Evolutionary conservation across 129 eudicot genomes (phyloP), one percentile per base, ranked within the genome.

Genomic region (Saussurea involucrata): DNA sequence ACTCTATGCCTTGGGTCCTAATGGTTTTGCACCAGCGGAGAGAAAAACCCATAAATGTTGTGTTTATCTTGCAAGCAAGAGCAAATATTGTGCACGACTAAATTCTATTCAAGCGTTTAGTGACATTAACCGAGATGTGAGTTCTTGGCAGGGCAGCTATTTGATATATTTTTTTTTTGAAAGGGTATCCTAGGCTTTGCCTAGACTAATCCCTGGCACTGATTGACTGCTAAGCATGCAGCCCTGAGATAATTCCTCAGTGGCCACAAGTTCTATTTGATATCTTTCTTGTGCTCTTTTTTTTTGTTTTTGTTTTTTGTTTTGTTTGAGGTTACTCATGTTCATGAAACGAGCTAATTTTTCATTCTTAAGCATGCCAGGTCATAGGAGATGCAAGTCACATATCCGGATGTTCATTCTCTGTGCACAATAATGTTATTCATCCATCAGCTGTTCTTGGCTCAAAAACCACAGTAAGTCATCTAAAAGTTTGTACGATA

Each of bases 311-410:
- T n/a, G n/a, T n/a, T 24, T 5, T 33, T 6, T 17, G 31, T 22
- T 28, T 8, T 76, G 67, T 28, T 0, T 46, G 17, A 21, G 78
- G 36, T 13, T 63, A 17, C 65, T 27, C 5, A 1, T 72, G 58
- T 79, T 46, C 53, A 60, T 37, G 67, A 63, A 61, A 27, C 24
- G 7, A 27, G 44, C 21, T 33, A 79, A 31, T 68, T 79, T 61
- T 37, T 80, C 2, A 40, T 61, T 28, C 5, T 65, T 40, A 29
- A 69, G 53, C 78, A 63, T 69, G 29, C 46, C 82, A 95, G 98
- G 93, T 95, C 44, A 86, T 85, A 71, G 98, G 98, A 77, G 98
- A 95, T 74, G 97, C 98, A 37, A 95, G 85, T 86, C 97, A 95
- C 77, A 72, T 95, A 61, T 91, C 97, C 8, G 92, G 98, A 66